phyloP scores from a whole-genome alignment of 179 eudicot species.

The Sideroxylon spinosum region DNA sequence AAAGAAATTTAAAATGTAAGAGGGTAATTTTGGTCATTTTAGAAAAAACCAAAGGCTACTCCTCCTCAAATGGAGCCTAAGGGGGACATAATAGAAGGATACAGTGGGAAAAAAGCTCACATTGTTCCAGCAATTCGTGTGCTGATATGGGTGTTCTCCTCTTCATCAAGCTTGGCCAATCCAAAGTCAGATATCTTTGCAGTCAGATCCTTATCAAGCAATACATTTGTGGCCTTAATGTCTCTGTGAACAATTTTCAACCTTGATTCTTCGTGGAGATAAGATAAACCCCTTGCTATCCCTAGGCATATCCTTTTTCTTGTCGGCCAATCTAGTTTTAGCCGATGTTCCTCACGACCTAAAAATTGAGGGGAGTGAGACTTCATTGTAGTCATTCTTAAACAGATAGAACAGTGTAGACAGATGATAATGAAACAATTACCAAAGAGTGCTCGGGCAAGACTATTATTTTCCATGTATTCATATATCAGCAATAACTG shows the following conservation, averaged over 20 bases:
- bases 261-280: conserved; percentile 83
- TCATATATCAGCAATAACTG: conserved; percentile 63
- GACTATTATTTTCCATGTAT: conserved; percentile 71
- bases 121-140: conserved; percentile 83
- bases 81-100: no score
- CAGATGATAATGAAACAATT: conserved; percentile 13
- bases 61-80: no score
- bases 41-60: no score
- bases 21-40: no score
- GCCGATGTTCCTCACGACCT: conserved; percentile 49
- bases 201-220: conserved; percentile 67
- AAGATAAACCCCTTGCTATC: conserved; percentile 71
- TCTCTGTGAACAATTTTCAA: conserved; percentile 81
- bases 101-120: conserved; percentile 32
- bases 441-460: conserved; percentile 77
- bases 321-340: conserved; percentile 68
- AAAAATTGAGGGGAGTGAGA: neutral
- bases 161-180: conserved; percentile 77
- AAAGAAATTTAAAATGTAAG: no score
- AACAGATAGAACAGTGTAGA: neutral
- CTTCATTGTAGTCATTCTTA: neutral
- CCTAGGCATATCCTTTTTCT: conserved; percentile 70
- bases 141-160: conserved; percentile 78
- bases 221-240: conserved; percentile 74
- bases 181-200: conserved; percentile 89